phyloP scores from a whole-genome alignment of 2,329 filamentous ascomycete genomes.

The Pseudophaeomoniella oleicola region DNA sequence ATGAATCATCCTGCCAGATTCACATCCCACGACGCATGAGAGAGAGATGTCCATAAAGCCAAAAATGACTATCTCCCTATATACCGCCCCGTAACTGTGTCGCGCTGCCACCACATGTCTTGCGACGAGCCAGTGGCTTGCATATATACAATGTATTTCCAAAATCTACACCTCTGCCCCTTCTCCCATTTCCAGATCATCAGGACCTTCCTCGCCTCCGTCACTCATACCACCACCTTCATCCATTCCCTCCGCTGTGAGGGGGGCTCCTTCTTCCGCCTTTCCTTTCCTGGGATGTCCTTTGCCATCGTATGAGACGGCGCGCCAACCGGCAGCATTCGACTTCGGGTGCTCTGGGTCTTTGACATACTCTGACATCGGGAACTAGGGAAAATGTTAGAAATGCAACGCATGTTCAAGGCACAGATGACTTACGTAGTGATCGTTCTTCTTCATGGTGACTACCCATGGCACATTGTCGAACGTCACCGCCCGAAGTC shows the following conservation, averaged over 20 bases:
- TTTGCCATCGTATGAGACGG: conserved; percentile 36
- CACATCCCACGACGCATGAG: too few species aligned
- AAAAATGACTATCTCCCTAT: too few species aligned
- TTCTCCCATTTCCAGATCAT: conserved; percentile 1
- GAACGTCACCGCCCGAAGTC: conserved; percentile 92
- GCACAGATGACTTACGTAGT: conserved; percentile 45
- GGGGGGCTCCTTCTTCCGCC: conserved; percentile 22
- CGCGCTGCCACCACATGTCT: too few species aligned
- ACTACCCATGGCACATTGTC: conserved; percentile 99
- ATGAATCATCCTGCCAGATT: too few species aligned
- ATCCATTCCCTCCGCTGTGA: conserved; percentile 33
- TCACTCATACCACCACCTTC: conserved; percentile 22
- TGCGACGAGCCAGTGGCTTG: too few species aligned
- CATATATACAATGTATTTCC: too few species aligned
- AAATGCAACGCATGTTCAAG: conserved; percentile 3
- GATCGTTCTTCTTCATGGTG: conserved; percentile 99
- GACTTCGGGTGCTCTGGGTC: conserved; percentile 28
- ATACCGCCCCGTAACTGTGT: too few species aligned
- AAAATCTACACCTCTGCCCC: not conserved
- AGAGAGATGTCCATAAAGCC: too few species aligned
- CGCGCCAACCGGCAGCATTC: conserved; percentile 39
- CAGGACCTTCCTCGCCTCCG: conserved; percentile 9
- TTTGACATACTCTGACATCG: conserved; percentile 51
- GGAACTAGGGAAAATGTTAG: conserved; percentile 29
- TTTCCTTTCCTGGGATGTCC: conserved; percentile 21